A percentile compares a stretch with the other conserved stretches of the same genome.
phyloP scores from a whole-genome alignment of 495 filamentous ascomycete genomes.

The Lasiosphaeriaceae sp. region DNA sequence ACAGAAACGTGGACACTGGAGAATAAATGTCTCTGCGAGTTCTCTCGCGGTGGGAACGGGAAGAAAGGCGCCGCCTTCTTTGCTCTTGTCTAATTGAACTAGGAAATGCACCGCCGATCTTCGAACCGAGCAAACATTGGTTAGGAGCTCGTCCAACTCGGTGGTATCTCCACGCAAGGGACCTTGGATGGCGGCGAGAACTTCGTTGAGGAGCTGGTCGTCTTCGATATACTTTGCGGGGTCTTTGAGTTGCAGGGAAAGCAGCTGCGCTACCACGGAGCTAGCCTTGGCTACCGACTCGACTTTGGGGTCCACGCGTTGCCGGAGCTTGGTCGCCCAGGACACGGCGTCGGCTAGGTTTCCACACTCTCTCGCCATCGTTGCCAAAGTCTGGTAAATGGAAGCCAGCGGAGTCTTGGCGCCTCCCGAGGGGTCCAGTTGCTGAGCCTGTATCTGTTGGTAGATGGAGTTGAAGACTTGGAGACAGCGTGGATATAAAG shows the following conservation, averaged over 20 bases:
- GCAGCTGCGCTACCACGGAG: constrained; percentile 39
- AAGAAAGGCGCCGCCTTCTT: constrained; percentile 11
- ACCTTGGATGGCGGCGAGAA: constrained; percentile 52
- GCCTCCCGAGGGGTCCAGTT: constrained; percentile 16
- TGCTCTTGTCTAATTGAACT: constrained; percentile 13
- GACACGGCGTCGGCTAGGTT: constrained; percentile 41
- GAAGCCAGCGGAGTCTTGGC: constrained; percentile 31
- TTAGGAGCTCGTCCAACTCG: constrained; percentile 68
- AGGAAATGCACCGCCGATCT: constrained; percentile 56
- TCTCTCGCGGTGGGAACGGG: constrained; percentile 13
- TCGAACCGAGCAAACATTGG: constrained; percentile 59
- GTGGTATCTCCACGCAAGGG: constrained; percentile 57
- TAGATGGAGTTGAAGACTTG: constrained; percentile 20
- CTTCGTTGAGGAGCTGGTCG: constrained; percentile 39
- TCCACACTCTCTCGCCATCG: constrained; percentile 41
- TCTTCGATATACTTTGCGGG: constrained; percentile 26
- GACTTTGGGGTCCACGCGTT: constrained; percentile 23
- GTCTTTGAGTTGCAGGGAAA: constrained; percentile 41
- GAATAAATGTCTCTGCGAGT: constrained; percentile 46
- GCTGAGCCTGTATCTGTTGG: constrained; percentile 25
- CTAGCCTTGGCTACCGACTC: constrained; percentile 44
- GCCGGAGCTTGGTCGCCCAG: constrained; percentile 44
- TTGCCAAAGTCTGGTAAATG: constrained; percentile 38
- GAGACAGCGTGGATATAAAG: constrained; percentile 36
- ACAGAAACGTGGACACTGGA: constrained; percentile 49